Conservation (phyloP, 108 stramenopile species). For the Skeletonema potamos region DNA sequence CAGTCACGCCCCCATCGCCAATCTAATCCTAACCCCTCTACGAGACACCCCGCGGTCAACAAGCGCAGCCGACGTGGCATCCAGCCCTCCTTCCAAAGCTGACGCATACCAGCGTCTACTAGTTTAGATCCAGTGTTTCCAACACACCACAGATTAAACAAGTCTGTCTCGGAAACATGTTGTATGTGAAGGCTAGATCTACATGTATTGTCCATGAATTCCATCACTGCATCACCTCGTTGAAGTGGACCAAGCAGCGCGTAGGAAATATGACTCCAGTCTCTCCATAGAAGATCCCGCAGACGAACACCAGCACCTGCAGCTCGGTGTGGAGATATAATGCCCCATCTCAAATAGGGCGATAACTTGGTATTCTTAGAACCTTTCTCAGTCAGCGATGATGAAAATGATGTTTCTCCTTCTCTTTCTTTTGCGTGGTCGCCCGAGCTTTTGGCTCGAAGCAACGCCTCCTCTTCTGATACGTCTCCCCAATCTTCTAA, state of each 20-base stretch:
- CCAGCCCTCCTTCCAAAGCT: slow-evolving; percentile 44
- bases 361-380: slow-evolving; percentile 36
- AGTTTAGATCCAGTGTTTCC: slow-evolving; percentile 47
- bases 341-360: slow-evolving; percentile 47
- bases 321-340: slow-evolving; percentile 47
- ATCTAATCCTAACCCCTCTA: slow-evolving; percentile 46
- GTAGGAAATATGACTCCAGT: slow-evolving; percentile 35
- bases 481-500: slow-evolving; percentile 22
- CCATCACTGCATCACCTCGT: slow-evolving; percentile 26
- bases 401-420: slow-evolving; percentile 6
- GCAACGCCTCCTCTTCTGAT: slow-evolving; percentile 26
- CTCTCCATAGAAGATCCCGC: slow-evolving; percentile 40
- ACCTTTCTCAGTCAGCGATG: slow-evolving; percentile 14
- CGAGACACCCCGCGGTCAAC: slow-evolving; percentile 30
- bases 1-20: slow-evolving; percentile 44
- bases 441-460: neutral
- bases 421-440: too few species aligned
- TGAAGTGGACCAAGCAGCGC: slow-evolving; percentile 14
- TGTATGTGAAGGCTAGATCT: neutral
- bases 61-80: slow-evolving; percentile 51
- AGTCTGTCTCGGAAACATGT: neutral
- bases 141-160: slow-evolving; percentile 31
- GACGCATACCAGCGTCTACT: slow-evolving; percentile 57
- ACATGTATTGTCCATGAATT: slow-evolving; percentile 14
- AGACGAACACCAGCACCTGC: slow-evolving; percentile 10